A percentile compares a stretch with the other conserved stretches of the same genome.
These are phyloP conservation scores for Diaporthe humulicola DNA, from an alignment of 2,329 filamentous ascomycete species.

Conservation along the genomic window DNA sequence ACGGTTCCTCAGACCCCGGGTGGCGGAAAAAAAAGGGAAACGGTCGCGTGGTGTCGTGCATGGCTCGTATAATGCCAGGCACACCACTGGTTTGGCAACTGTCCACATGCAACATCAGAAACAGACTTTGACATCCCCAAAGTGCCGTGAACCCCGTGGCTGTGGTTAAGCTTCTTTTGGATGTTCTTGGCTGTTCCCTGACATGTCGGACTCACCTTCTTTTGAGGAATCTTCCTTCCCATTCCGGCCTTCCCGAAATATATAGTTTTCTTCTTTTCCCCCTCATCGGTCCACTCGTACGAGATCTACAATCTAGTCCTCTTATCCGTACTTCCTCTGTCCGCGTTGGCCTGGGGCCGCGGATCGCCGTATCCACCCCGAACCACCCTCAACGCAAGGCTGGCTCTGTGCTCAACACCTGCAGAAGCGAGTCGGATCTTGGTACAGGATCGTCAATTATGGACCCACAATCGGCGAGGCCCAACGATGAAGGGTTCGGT, in stretches of 20 bases:
- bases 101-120: not conserved
- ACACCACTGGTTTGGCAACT: not conserved
- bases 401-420: not conserved
- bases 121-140: not conserved
- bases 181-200: not conserved
- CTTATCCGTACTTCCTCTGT: not conserved
- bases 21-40: conserved; percentile 1
- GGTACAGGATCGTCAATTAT: conserved; percentile 11
- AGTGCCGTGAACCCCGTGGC: not conserved
- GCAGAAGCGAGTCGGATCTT: not conserved
- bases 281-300: not conserved
- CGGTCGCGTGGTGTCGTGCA: conserved; percentile 18
- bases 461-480: not conserved
- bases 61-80: conserved; percentile 7
- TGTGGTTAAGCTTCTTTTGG: conserved; percentile 20
- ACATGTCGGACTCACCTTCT: not conserved
- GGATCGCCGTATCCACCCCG: conserved; percentile 17
- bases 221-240: not conserved
- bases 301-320: not conserved
- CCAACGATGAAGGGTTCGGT: conserved; percentile 12
- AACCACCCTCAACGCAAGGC: not conserved
- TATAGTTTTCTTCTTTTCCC: not conserved
- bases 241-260: not conserved
- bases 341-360: conserved; percentile 24
- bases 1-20: conserved; percentile 14